These are phyloP conservation scores for Pseudoperonospora humuli DNA, from an alignment of 352 stramenopile species.

Conservation along the genomic window DNA sequence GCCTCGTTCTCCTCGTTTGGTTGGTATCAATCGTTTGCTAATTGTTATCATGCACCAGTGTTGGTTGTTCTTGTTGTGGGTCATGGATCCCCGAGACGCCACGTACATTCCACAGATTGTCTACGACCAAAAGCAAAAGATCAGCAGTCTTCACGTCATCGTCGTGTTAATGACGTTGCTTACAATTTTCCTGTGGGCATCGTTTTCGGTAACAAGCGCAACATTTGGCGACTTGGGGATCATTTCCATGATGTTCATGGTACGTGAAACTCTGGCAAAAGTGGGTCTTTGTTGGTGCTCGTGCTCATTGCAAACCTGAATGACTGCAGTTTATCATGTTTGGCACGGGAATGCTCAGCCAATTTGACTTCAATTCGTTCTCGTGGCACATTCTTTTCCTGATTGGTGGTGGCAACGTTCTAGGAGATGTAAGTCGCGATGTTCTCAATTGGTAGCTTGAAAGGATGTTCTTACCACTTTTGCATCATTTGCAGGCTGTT, in stretches of 20 bases:
- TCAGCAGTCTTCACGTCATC: conserved; percentile 83
- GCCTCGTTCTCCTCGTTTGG: neutral
- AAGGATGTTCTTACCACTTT: neutral
- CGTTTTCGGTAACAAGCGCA: conserved; percentile 73
- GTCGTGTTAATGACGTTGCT: conserved; percentile 85
- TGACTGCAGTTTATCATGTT: conserved; percentile 75
- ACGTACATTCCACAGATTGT: conserved; percentile 90
- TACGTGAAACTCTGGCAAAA: conserved; percentile 21
- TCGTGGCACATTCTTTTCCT: conserved; percentile 92
- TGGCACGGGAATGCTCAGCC: conserved; percentile 79
- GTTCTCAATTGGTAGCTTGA: neutral
- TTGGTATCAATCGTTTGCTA: neutral
- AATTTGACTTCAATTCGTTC: conserved; percentile 92
- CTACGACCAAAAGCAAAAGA: conserved; percentile 87
- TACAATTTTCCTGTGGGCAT: conserved; percentile 88
- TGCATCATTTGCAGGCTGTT: conserved; percentile 42
- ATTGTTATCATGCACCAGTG: conserved; percentile 30
- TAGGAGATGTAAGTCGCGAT: conserved; percentile 79
- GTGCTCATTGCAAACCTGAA: conserved; percentile 1
- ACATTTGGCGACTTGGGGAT: conserved; percentile 90
- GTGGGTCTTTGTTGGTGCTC: neutral
- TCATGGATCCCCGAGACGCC: conserved; percentile 81
- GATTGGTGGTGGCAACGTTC: conserved; percentile 87
- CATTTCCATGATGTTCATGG: conserved; percentile 89
- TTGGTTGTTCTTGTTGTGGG: conserved; percentile 85